Evolutionary conservation across 2,329 filamentous ascomycete genomes (phyloP), one percentile per base, ranked within the genome.

Genomic region (Calonectria fujianensis): DNA sequence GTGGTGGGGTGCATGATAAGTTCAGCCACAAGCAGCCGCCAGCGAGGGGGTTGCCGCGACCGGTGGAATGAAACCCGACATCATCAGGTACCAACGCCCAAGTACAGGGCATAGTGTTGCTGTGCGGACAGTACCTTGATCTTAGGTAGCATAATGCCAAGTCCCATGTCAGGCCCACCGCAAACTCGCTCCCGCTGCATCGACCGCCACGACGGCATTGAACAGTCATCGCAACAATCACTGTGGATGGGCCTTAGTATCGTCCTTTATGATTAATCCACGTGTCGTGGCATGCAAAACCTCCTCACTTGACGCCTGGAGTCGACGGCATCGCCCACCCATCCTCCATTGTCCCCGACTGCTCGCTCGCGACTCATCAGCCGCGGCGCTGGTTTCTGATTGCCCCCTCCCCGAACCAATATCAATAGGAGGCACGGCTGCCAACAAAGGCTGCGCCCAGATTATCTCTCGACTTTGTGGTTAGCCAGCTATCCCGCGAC

Each of bases 381-480:
- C 76, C 67, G 76, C 74, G 74, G 74, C 73, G 76, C 77, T 75
- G 74, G 78, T 79, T 76, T 76, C 76, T 64, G 74, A 76, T 70
- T 75, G 72, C 74, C 48, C 51, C 51, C 67, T 45, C 51, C 45
- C 67, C 69, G 41, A 70, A 32, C 67, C 67, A 70, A 61, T 66
- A 70, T 74, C 72, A 70, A 61, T 51, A 67, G 67, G 61, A 74
- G 61, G 50, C 39, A 61, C 66, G n/a, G 35, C 51, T 73, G 41
- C 67, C 72, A 61, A 54, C 67, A 65, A 66, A 67, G 48, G 59
- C 51, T 65, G 51, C 72, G 32, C 41, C 41, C 59, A 50, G 61
- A 45, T 51, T 61, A 52, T 35, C 61, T 37, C 67, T 70, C 52
- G 35, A 67, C 67, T 45, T 51, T 63, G 14, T 31, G 37, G 57